These are phyloP conservation scores for Pseudoperonospora humuli DNA, from an alignment of 352 stramenopile species.

Conservation along the genomic window DNA sequence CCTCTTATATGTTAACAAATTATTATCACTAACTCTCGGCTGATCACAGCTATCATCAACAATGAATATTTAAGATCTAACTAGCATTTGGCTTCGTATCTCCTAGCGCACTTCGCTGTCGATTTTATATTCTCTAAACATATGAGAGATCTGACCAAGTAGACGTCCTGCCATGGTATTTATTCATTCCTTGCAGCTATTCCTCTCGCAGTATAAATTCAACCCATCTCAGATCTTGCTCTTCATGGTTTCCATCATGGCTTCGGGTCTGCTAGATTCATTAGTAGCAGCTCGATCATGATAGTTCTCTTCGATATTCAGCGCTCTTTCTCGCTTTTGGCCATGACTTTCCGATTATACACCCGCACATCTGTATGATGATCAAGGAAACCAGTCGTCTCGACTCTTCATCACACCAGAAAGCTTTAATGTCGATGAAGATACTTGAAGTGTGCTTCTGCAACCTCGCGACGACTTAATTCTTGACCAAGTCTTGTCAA, in stretches of 20 bases:
- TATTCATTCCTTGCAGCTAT: not conserved
- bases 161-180: not conserved
- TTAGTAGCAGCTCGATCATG: not conserved
- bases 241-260: not conserved
- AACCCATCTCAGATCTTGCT: slow-evolving; percentile 4
- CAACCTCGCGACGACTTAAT: not conserved
- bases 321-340: not conserved
- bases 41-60: not conserved
- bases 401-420: not conserved
- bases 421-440: not conserved
- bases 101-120: slow-evolving; percentile 6
- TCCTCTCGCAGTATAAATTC: not conserved
- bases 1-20: not conserved
- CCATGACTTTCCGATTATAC: not conserved
- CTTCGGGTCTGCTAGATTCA: not conserved
- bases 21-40: not conserved
- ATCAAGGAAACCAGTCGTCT: slow-evolving; percentile 7
- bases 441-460: slow-evolving; percentile 2
- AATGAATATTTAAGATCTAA: not conserved
- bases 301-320: not conserved
- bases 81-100: not conserved
- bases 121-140: slow-evolving; percentile 3
- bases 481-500: slow-evolving; percentile 6
- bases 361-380: slow-evolving; percentile 6
- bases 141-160: not conserved